These are phyloP conservation scores for Fraxinus floribunda DNA, from an alignment of 305 asterid genomes.

Conservation along the genomic window DNA sequence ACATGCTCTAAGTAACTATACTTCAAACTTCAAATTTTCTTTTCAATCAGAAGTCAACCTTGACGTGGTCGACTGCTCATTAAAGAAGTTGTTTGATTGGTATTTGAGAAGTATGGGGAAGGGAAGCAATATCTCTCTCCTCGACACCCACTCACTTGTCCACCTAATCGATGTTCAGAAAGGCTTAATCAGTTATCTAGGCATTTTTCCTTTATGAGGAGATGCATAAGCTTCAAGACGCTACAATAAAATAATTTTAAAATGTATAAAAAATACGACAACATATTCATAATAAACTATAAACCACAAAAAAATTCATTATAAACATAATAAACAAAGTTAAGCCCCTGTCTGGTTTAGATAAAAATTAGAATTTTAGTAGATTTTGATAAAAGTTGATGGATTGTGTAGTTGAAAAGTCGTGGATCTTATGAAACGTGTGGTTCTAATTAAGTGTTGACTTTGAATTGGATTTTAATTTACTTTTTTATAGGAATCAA, in stretches of 20 bases:
- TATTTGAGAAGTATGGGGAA: not conserved
- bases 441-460: not conserved
- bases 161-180: not conserved
- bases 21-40: not conserved
- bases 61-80: not conserved
- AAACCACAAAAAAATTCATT: not conserved
- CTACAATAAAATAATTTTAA: not conserved
- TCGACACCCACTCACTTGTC: not conserved
- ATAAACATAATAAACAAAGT: not conserved
- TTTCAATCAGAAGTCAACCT: not conserved
- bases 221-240: not conserved
- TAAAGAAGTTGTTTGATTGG: not conserved
- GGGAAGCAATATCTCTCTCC: not conserved
- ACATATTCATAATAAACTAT: not conserved
- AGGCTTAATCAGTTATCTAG: not conserved
- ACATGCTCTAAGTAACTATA: not conserved
- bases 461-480: not conserved
- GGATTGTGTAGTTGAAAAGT: not conserved
- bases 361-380: not conserved
- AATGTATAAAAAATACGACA: not conserved
- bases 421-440: not conserved
- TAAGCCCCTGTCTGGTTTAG: not conserved
- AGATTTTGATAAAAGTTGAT: not conserved
- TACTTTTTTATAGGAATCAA: not conserved
- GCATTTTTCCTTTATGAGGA: not conserved